phyloP scores from a whole-genome alignment of 1,139 yeast genomes.

The Debaryomycetaceae sp. region DNA sequence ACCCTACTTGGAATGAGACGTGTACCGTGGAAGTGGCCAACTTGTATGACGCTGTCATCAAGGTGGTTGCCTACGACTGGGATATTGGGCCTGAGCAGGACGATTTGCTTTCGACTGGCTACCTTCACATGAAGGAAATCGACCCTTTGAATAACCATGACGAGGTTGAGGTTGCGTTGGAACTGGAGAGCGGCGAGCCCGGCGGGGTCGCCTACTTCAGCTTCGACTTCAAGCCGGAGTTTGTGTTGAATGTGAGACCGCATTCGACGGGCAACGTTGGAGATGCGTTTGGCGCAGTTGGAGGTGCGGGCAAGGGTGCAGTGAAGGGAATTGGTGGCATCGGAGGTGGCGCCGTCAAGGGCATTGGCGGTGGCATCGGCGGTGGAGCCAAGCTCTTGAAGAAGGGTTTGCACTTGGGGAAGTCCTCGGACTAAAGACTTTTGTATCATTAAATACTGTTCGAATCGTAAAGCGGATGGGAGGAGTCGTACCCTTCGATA shows the following conservation, averaged over 20 bases:
- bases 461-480: too few species aligned
- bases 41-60: conserved; percentile 57
- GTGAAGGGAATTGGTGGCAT: conserved; percentile 43
- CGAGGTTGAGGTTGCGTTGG: conserved; percentile 52
- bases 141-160: conserved; percentile 49
- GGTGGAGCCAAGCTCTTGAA: conserved; percentile 38
- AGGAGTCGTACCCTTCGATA: not conserved
- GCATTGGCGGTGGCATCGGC: conserved; percentile 43
- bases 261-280: conserved; percentile 36
- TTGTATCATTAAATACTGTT: too few species aligned
- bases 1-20: conserved; percentile 82
- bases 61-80: conserved; percentile 74
- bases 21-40: conserved; percentile 49
- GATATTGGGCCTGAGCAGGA: conserved; percentile 85
- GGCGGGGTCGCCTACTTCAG: conserved; percentile 64
- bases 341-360: conserved; percentile 43
- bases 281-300: conserved; percentile 33
- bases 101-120: conserved; percentile 73
- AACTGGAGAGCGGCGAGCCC: conserved; percentile 49
- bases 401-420: conserved; percentile 34
- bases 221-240: conserved; percentile 65
- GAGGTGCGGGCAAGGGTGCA: conserved; percentile 43
- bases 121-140: conserved; percentile 54
- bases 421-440: conserved; percentile 5
- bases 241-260: conserved; percentile 48